Conservation (phyloP, 768 basidiomycete species). For the Lyophyllum semitale region DNA sequence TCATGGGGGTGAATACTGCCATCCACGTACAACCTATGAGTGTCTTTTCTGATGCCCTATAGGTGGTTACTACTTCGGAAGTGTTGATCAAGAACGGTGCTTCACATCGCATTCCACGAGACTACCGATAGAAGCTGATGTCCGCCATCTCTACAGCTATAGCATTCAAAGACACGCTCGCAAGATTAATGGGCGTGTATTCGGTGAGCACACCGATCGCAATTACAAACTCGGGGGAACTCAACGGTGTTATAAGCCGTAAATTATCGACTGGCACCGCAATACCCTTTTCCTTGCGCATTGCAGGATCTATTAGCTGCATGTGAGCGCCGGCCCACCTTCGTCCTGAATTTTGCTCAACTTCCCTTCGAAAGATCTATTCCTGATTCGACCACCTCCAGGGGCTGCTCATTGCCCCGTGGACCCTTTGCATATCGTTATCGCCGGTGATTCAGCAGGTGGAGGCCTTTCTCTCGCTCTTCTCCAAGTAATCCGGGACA, state of each 20-base stretch:
- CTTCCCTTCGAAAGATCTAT: constrained; percentile 59
- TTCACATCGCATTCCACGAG: neutral
- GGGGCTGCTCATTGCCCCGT: constrained; percentile 78
- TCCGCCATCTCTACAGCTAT: constrained; percentile 42
- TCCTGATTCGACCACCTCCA: constrained; percentile 84
- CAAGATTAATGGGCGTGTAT: constrained; percentile 90
- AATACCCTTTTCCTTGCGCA: constrained; percentile 95
- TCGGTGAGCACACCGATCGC: constrained; percentile 46
- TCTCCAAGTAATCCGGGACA: constrained; percentile 86
- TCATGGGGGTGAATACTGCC: constrained; percentile 62
- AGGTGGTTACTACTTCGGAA: constrained; percentile 88
- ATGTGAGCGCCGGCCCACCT: constrained; percentile 48
- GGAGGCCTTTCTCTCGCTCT: constrained; percentile 85
- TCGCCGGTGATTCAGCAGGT: constrained; percentile 93
- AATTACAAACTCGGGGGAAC: neutral
- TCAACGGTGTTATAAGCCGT: constrained; percentile 50
- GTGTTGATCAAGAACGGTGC: constrained; percentile 75
- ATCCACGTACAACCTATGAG: neutral
- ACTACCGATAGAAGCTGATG: neutral
- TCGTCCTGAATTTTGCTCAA: neutral
- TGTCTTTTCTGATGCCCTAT: neutral
- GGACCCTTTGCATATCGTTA: constrained; percentile 76
- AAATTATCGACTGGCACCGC: constrained; percentile 88
- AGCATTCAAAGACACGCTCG: constrained; percentile 84
- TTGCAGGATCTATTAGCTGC: constrained; percentile 88